Conservation (phyloP, 768 basidiomycete species). For the Tylopilus sp. region DNA sequence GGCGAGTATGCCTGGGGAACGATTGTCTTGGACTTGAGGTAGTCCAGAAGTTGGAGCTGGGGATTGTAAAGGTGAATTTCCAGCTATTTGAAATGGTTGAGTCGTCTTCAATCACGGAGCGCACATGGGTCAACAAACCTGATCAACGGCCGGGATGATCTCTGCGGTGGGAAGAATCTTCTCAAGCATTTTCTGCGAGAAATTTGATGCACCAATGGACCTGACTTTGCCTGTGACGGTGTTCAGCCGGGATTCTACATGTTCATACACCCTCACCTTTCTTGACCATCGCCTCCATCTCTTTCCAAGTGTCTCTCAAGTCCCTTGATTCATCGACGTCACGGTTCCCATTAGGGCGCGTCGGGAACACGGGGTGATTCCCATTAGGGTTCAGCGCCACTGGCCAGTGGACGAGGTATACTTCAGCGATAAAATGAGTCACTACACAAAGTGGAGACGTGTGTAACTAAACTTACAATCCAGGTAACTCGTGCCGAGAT, state of each 20-base stretch:
- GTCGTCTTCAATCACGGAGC: not conserved
- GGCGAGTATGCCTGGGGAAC: constrained; percentile 79
- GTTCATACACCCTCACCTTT: constrained; percentile 43
- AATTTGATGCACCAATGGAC: constrained; percentile 75
- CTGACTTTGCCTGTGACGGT: constrained; percentile 53
- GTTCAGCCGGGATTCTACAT: constrained; percentile 5
- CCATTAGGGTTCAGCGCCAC: constrained; percentile 68
- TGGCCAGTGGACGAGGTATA: constrained; percentile 81
- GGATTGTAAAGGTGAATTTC: constrained; percentile 76
- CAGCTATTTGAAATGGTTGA: constrained; percentile 39
- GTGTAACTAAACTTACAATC: constrained; percentile 53
- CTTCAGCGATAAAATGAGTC: constrained; percentile 10
- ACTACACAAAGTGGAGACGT: not conserved
- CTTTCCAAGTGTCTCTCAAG: constrained; percentile 73
- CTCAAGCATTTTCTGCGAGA: constrained; percentile 63
- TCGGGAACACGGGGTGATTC: constrained; percentile 57
- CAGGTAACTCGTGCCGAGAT: constrained; percentile 82
- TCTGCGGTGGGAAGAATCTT: constrained; percentile 64
- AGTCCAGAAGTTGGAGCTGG: constrained; percentile 63
- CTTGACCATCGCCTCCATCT: constrained; percentile 72
- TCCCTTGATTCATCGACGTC: constrained; percentile 68
- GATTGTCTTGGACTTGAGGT: constrained; percentile 63
- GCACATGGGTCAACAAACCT: constrained; percentile 40
- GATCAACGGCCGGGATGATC: constrained; percentile 70
- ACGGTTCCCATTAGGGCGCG: constrained; percentile 57